These are phyloP conservation scores for Linnemannia schmuckeri DNA, from an alignment of 192 early-diverging fungal species.

Conservation along the genomic window DNA sequence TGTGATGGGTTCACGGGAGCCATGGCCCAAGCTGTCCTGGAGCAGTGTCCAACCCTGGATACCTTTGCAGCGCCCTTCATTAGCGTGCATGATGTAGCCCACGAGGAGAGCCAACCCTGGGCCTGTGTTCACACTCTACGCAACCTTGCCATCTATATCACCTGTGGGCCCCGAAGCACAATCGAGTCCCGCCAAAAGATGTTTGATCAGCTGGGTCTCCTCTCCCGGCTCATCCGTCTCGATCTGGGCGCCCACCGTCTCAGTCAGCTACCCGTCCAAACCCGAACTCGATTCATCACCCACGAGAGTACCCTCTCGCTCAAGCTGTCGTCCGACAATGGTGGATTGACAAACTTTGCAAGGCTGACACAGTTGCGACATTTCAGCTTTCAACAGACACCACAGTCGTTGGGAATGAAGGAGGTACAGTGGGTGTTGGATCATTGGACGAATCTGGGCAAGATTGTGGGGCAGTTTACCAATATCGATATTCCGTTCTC, in stretches of 20 bases:
- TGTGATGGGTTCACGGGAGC: neutral
- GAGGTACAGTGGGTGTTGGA: neutral
- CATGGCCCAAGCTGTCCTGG: neutral
- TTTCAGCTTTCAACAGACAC: neutral
- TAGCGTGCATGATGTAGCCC: neutral
- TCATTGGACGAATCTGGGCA: neutral
- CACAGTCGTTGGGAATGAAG: neutral
- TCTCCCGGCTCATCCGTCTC: neutral
- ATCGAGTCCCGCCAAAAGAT: neutral
- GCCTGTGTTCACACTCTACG: neutral
- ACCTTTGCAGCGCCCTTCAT: neutral
- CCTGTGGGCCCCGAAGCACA: neutral
- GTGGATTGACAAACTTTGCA: neutral
- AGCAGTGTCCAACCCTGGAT: neutral
- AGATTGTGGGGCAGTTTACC: neutral
- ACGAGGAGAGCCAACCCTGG: neutral
- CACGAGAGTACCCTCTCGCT: neutral
- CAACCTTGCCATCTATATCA: neutral
- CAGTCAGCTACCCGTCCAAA: neutral
- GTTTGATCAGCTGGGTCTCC: neutral
- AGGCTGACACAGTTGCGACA: neutral
- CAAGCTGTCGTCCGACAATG: neutral
- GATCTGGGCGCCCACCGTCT: neutral
- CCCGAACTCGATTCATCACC: neutral
- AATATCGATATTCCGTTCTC: neutral